Evolutionary conservation across 441 rosid species (phyloP).

Genomic region (Eutrema salsugineum): DNA sequence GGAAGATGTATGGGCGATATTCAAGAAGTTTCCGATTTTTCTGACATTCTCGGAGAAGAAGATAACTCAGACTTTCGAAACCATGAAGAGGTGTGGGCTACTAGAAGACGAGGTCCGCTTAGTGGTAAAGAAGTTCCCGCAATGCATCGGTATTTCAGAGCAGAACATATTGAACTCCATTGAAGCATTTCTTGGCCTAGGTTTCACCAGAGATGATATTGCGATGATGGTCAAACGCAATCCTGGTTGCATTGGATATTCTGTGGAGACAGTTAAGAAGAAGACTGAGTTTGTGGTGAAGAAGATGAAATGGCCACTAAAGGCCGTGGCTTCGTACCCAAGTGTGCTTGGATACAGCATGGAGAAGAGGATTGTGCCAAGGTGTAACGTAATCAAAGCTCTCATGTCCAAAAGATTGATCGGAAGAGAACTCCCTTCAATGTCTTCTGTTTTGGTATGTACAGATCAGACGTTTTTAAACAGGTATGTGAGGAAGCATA

Average conservation of each 20-base stretch:
- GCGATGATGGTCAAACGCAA: neutral
- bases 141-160: slow-evolving; percentile 24
- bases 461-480: slow-evolving; percentile 6
- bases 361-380: slow-evolving; percentile 6
- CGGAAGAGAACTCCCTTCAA: neutral
- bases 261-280: slow-evolving; percentile 11
- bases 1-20: neutral
- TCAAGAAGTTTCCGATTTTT: slow-evolving; percentile 1
- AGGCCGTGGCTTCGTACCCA: neutral
- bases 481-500: slow-evolving; percentile 25
- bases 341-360: slow-evolving; percentile 4
- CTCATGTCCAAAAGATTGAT: neutral
- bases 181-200: neutral
- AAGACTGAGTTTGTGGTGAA: slow-evolving; percentile 19
- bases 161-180: slow-evolving; percentile 15
- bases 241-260: neutral
- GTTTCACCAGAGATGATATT: slow-evolving; percentile 8
- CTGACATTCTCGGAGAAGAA: slow-evolving; percentile 20
- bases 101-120: neutral
- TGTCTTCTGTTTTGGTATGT: neutral
- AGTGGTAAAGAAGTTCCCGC: slow-evolving; percentile 28
- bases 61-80: slow-evolving; percentile 1
- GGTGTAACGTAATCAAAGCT: neutral
- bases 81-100: slow-evolving; percentile 10
- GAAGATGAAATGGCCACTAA: slow-evolving; percentile 31